Evolutionary conservation across 1,284 basidiomycete species (phyloP).

Genomic region (Cystobasidiaceae sp.): DNA sequence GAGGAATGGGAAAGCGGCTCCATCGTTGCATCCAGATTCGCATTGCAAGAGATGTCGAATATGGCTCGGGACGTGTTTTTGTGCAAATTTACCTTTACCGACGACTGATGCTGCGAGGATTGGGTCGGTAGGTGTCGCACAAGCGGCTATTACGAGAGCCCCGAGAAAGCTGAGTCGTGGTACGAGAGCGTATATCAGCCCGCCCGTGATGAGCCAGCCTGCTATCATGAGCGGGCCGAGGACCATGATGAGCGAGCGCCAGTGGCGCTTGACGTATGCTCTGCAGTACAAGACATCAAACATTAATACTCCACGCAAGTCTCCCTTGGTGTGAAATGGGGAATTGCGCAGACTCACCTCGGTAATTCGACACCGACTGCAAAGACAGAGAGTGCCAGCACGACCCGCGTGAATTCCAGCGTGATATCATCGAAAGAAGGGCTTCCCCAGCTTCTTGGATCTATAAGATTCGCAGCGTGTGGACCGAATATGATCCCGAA

Average conservation of each 20-base stretch:
- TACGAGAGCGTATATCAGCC: slow-evolving; percentile 80
- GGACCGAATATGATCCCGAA: slow-evolving; percentile 90
- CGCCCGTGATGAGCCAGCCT: slow-evolving; percentile 43
- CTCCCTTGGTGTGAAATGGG: slow-evolving; percentile 37
- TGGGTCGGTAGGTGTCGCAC: slow-evolving; percentile 94
- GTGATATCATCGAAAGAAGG: slow-evolving; percentile 47
- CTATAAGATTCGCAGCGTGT: slow-evolving; percentile 75
- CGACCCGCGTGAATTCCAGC: slow-evolving; percentile 83
- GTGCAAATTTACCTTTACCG: slow-evolving; percentile 88
- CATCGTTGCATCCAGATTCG: slow-evolving; percentile 74
- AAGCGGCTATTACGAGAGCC: slow-evolving; percentile 81
- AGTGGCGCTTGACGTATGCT: slow-evolving; percentile 44
- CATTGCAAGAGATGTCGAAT: slow-evolving; percentile 86
- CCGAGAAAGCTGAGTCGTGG: slow-evolving; percentile 81
- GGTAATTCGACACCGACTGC: slow-evolving; percentile 92
- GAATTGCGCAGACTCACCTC: slow-evolving; percentile 49
- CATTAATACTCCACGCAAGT: no score
- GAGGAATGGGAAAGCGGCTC: slow-evolving; percentile 90
- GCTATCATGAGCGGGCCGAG: slow-evolving; percentile 43
- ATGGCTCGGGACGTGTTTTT: slow-evolving; percentile 96
- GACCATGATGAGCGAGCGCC: slow-evolving; percentile 45
- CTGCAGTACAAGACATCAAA: neutral
- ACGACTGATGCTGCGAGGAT: slow-evolving; percentile 60
- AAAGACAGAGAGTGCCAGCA: slow-evolving; percentile 95
- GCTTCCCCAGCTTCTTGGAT: slow-evolving; percentile 76